These are phyloP conservation scores for Colletotrichum sp. DNA, from an alignment of 2,329 filamentous ascomycete genomes.

Conservation along the genomic window DNA sequence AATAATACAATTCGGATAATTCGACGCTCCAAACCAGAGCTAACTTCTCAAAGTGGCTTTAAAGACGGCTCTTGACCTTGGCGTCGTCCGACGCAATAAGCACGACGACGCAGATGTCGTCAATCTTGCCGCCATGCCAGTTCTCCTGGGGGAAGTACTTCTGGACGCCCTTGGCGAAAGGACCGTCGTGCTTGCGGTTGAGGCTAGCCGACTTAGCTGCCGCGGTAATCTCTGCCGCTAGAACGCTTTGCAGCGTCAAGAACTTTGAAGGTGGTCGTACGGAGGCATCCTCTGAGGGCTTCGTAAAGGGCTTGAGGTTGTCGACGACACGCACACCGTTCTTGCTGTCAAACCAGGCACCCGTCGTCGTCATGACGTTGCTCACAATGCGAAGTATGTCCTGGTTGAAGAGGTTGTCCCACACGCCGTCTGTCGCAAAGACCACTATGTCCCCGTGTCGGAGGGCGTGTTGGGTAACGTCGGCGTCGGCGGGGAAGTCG, in stretches of 20 bases:
- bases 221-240: constrained; percentile 80
- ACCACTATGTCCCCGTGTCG: constrained; percentile 93
- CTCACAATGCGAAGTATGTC: constrained; percentile 85
- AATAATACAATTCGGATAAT: background rate
- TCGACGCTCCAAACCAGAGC: background rate
- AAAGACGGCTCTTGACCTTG: constrained; percentile 33
- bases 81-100: constrained; percentile 74
- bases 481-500: constrained; percentile 85
- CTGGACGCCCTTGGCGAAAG: constrained; percentile 94
- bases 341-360: constrained; percentile 73
- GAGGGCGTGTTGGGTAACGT: constrained; percentile 76
- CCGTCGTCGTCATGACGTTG: constrained; percentile 72
- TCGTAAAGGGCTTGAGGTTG: constrained; percentile 59
- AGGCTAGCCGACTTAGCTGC: constrained; percentile 86
- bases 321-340: constrained; percentile 66
- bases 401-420: constrained; percentile 93
- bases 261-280: constrained; percentile 22
- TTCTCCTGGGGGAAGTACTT: constrained; percentile 84
- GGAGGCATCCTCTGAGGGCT: constrained; percentile 38
- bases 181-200: constrained; percentile 82
- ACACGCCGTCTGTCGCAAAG: constrained; percentile 92
- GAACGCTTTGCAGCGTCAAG: constrained; percentile 72
- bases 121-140: constrained; percentile 91
- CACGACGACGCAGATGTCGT: constrained; percentile 91
- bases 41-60: constrained; percentile 8